Evolutionary conservation across 257 asterid genomes (phyloP).

Genomic region (Eustoma russellianum): DNA sequence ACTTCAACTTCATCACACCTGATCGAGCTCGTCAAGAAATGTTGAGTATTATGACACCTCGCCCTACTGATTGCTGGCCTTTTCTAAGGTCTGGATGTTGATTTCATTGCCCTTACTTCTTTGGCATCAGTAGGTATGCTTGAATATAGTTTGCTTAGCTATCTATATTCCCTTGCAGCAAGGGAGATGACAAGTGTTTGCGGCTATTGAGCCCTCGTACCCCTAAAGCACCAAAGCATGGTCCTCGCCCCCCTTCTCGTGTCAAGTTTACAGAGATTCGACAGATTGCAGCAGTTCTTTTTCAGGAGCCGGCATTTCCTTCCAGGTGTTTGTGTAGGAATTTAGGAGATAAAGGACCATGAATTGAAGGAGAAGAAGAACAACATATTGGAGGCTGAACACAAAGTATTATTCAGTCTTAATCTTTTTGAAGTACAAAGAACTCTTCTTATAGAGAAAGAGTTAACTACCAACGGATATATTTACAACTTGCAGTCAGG

Average conservation of each 20-base stretch:
- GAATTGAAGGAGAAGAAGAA: no score
- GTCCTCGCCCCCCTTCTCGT: slow-evolving; percentile 80
- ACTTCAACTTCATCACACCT: slow-evolving; percentile 90
- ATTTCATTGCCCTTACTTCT: neutral
- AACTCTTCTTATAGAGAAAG: no score
- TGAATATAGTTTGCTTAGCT: neutral
- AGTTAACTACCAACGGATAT: no score
- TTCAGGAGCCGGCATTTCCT: slow-evolving; percentile 54
- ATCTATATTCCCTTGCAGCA: slow-evolving; percentile 36
- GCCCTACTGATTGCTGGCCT: slow-evolving; percentile 79
- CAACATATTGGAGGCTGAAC: no score
- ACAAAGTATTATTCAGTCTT: no score
- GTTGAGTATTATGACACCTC: slow-evolving; percentile 75
- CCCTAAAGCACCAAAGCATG: slow-evolving; percentile 91
- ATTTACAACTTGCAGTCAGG: no score
- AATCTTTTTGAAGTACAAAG: no score
- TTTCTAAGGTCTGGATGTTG: slow-evolving; percentile 42
- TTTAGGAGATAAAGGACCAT: no score
- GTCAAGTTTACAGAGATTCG: slow-evolving; percentile 65
- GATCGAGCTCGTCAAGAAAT: slow-evolving; percentile 82
- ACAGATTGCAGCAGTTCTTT: slow-evolving; percentile 87
- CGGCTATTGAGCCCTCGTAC: slow-evolving; percentile 55
- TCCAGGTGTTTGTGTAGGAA: slow-evolving; percentile 47
- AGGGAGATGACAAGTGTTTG: slow-evolving; percentile 37
- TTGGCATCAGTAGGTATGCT: neutral